A percentile compares a stretch with the other conserved stretches of the same genome.
phyloP scores from a whole-genome alignment of 2,329 filamentous ascomycete genomes.

The Monosporascus sp. region DNA sequence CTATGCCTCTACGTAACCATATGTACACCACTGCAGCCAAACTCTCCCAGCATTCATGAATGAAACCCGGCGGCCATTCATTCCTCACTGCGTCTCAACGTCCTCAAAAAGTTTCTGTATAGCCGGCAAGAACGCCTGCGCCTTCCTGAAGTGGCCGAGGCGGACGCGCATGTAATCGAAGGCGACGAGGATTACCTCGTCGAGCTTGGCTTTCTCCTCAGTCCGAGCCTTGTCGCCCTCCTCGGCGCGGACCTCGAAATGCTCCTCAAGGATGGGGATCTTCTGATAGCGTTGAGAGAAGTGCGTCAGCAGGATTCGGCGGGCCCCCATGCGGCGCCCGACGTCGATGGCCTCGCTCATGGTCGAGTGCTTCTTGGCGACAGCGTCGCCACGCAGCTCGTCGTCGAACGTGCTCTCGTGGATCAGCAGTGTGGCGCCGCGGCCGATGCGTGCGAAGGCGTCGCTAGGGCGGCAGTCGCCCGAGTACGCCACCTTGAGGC shows the following conservation, averaged over 20 bases:
- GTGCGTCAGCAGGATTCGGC: conserved; percentile 80
- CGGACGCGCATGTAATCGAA: conserved; percentile 75
- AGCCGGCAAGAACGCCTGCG: conserved; percentile 26
- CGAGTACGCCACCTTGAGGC: conserved; percentile 86
- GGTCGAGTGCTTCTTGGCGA: conserved; percentile 86
- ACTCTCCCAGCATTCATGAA: no score
- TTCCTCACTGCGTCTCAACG: conserved; percentile 6
- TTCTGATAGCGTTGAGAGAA: conserved; percentile 94
- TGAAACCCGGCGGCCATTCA: not conserved
- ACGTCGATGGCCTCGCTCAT: conserved; percentile 79
- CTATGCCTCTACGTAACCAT: no score
- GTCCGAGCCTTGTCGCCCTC: conserved; percentile 15
- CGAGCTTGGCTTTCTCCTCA: conserved; percentile 30
- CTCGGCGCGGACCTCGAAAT: conserved; percentile 18
- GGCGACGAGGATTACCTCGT: conserved; percentile 62
- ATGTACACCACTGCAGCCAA: no score
- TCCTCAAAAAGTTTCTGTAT: conserved; percentile 26
- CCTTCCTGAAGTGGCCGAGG: conserved; percentile 28
- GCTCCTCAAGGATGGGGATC: conserved; percentile 47
- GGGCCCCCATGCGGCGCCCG: conserved; percentile 72
- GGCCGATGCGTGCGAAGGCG: conserved; percentile 65
- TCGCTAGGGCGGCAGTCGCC: conserved; percentile 83
- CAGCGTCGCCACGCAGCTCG: conserved; percentile 70
- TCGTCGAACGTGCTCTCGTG: conserved; percentile 97
- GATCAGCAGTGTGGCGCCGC: conserved; percentile 74